A percentile compares a stretch with the other conserved stretches of the same genome.
Conservation (phyloP, 345 rosid species). For the Psidium friedrichsthalianum region DNA sequence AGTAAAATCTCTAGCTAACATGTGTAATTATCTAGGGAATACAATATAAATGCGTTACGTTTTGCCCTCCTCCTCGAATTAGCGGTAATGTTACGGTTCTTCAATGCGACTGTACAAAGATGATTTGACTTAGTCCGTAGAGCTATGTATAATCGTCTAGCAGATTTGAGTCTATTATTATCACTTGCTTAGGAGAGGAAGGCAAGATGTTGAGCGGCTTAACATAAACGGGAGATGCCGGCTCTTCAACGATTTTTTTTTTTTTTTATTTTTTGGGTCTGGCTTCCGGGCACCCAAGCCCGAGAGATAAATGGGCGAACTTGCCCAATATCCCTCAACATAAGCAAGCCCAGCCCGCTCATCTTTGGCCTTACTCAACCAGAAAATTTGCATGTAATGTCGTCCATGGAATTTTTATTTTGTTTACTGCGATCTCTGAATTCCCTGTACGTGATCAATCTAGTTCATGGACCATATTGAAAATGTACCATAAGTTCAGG, state of each 20-base stretch:
- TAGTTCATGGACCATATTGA: too few species aligned
- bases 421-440: neutral
- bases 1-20: neutral
- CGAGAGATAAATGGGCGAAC: neutral
- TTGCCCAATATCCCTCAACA: neutral
- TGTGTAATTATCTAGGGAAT: neutral
- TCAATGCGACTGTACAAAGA: neutral
- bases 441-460: neutral
- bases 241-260: neutral
- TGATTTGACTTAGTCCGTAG: neutral
- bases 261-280: neutral
- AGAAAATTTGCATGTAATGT: neutral
- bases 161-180: neutral
- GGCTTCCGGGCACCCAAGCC: neutral
- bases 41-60: neutral
- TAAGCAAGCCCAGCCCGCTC: neutral
- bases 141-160: neutral
- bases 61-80: neutral
- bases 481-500: neutral
- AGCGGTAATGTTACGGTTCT: neutral
- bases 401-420: neutral
- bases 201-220: neutral
- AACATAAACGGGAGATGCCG: neutral
- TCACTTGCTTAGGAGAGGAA: neutral
- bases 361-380: neutral